A percentile compares a stretch with the other conserved stretches of the same genome.
Evolutionary conservation across 2,329 filamentous ascomycete genomes (phyloP).

Genomic region (Sporothrix schenckii): DNA sequence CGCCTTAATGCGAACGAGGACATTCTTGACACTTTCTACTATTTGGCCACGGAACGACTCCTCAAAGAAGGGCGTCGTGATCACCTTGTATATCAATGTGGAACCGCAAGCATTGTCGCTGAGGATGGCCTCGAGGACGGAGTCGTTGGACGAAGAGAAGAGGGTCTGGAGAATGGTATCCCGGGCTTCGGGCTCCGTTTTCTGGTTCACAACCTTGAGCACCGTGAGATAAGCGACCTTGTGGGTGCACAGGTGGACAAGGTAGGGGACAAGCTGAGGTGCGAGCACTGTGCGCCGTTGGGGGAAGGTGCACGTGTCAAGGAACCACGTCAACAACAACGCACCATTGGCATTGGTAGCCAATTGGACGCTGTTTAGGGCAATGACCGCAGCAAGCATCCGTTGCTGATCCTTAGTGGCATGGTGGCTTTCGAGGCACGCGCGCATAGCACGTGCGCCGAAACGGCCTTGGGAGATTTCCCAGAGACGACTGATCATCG

Average conservation of each 20-base stretch:
- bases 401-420: conserved; percentile 93
- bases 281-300: conserved; percentile 87
- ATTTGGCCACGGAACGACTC: conserved; percentile 86
- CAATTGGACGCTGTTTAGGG: conserved; percentile 93
- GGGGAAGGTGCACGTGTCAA: conserved; percentile 96
- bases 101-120: conserved; percentile 90
- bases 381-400: conserved; percentile 90
- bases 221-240: conserved; percentile 98
- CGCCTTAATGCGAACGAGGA: conserved; percentile 86
- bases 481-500: conserved; percentile 93
- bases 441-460: conserved; percentile 92
- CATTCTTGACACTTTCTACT: conserved; percentile 86
- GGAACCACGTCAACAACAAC: conserved; percentile 91
- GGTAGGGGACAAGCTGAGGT: conserved; percentile 85
- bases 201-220: conserved; percentile 97
- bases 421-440: conserved; percentile 94
- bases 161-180: conserved; percentile 87
- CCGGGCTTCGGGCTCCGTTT: conserved; percentile 87
- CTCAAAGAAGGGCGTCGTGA: conserved; percentile 96
- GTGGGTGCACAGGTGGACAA: conserved; percentile 95
- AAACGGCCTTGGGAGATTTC: conserved; percentile 91
- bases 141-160: conserved; percentile 88
- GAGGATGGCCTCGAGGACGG: conserved; percentile 85
- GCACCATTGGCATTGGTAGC: conserved; percentile 96
- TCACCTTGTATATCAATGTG: conserved; percentile 96